Percentiles rank a stretch among this genome's conserved stretches.
phyloP scores from a whole-genome alignment of 768 basidiomycete genomes.

The Melanogaster broomeanus region DNA sequence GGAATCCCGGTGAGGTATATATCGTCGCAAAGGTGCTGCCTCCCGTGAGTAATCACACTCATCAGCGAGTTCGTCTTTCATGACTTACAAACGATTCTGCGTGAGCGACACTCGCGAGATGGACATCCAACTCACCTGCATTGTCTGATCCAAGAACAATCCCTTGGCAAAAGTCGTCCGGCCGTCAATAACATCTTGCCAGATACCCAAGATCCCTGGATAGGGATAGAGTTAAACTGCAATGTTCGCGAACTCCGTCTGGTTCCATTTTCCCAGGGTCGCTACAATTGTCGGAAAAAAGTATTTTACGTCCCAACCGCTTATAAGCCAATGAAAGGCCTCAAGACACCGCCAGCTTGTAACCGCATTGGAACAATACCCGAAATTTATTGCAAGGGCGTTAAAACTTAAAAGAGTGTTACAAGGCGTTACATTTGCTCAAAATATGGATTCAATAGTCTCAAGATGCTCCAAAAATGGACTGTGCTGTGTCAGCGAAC shows the following conservation, averaged over 20 bases:
- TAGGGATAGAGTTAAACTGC: constrained; percentile 82
- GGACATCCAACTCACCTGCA: constrained; percentile 49
- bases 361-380: too few relatives aligned
- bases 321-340: too few relatives aligned
- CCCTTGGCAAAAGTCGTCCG: constrained; percentile 80
- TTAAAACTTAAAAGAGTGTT: too few relatives aligned
- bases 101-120: neutral
- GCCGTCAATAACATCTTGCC: constrained; percentile 81
- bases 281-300: too few relatives aligned
- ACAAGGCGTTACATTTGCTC: too few relatives aligned
- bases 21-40: constrained; percentile 66
- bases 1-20: constrained; percentile 48
- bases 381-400: too few relatives aligned
- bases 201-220: constrained; percentile 84
- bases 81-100: constrained; percentile 52
- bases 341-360: too few relatives aligned
- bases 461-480: too few relatives aligned
- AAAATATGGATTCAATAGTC: too few relatives aligned
- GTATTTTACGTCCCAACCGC: too few relatives aligned
- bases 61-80: constrained; percentile 87
- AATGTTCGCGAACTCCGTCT: constrained; percentile 96
- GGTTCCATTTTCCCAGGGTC: too few relatives aligned
- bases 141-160: constrained; percentile 85
- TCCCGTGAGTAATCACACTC: constrained; percentile 92
- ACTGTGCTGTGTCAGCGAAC: too few relatives aligned